A percentile compares a stretch with the other conserved stretches of the same genome.
These are phyloP conservation scores for Cladobotryum protrusum DNA, from an alignment of 2,329 filamentous ascomycete genomes.

Conservation along the genomic window DNA sequence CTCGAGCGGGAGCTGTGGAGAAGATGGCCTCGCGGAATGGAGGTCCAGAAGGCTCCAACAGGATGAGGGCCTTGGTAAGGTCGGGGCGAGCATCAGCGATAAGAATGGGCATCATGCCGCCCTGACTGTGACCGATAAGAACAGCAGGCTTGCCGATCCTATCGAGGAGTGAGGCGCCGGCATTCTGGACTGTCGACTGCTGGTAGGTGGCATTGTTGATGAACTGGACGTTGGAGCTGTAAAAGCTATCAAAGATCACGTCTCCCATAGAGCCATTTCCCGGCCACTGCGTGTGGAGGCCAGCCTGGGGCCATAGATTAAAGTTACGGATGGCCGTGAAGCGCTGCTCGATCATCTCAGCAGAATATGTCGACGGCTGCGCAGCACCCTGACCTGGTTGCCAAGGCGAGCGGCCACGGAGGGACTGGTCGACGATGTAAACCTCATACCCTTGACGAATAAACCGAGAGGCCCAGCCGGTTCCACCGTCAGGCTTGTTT, in stretches of 20 bases:
- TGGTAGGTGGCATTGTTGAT: slow-evolving; percentile 27
- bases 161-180: slow-evolving; percentile 37
- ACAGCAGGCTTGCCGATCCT: slow-evolving; percentile 34
- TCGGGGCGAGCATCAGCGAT: slow-evolving; percentile 35
- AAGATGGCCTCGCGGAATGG: slow-evolving; percentile 39
- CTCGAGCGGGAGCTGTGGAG: slow-evolving; percentile 25
- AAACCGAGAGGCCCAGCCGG: slow-evolving; percentile 44
- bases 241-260: slow-evolving; percentile 35
- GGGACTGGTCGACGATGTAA: slow-evolving; percentile 41
- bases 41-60: slow-evolving; percentile 41
- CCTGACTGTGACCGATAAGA: slow-evolving; percentile 41
- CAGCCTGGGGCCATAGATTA: slow-evolving; percentile 34
- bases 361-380: slow-evolving; percentile 22
- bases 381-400: slow-evolving; percentile 21
- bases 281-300: slow-evolving; percentile 38
- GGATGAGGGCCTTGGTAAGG: slow-evolving; percentile 35
- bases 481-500: slow-evolving; percentile 26
- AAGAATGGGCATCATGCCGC: slow-evolving; percentile 35
- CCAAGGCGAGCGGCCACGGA: slow-evolving; percentile 40
- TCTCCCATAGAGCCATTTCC: slow-evolving; percentile 35
- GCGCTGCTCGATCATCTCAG: slow-evolving; percentile 29
- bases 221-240: slow-evolving; percentile 33
- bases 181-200: slow-evolving; percentile 31
- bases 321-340: slow-evolving; percentile 32
- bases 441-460: slow-evolving; percentile 39